Evolutionary conservation across 2,329 filamentous ascomycete species (phyloP).

Genomic region (Epichloe aotearoae): DNA sequence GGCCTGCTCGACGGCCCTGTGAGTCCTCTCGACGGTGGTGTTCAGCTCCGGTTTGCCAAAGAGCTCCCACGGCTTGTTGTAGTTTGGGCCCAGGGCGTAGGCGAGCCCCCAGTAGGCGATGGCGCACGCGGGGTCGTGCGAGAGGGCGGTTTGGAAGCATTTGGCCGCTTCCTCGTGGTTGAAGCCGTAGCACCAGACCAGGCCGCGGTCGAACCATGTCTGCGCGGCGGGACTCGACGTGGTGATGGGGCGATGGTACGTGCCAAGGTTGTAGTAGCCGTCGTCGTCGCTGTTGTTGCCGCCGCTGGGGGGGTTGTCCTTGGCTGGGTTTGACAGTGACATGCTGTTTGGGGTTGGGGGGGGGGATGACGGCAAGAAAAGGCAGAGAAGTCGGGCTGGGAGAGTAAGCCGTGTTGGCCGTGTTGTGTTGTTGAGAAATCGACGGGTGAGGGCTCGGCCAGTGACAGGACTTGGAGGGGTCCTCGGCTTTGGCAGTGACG

Average conservation of each 20-base stretch:
- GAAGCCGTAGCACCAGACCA: constrained; percentile 65
- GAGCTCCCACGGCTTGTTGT: constrained; percentile 63
- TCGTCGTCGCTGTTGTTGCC: constrained; percentile 18
- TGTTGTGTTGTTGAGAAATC: not conserved
- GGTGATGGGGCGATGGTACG: constrained; percentile 40
- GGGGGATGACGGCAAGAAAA: not conserved
- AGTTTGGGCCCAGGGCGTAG: constrained; percentile 61
- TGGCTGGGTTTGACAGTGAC: not conserved
- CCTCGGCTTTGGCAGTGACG: not conserved
- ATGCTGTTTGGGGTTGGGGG: not conserved
- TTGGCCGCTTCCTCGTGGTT: constrained; percentile 58
- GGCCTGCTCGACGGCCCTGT: constrained; percentile 18
- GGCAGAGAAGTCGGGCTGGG: not conserved
- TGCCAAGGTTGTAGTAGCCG: constrained; percentile 47
- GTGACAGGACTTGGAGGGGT: too few relatives aligned
- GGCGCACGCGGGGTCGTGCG: constrained; percentile 38
- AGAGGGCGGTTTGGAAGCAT: constrained; percentile 50
- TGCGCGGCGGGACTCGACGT: constrained; percentile 39
- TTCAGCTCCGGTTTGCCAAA: constrained; percentile 51
- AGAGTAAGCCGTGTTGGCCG: not conserved
- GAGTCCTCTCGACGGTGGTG: constrained; percentile 27
- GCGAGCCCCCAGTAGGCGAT: constrained; percentile 61
- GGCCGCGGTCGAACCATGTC: constrained; percentile 56
- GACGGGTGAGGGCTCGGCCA: not conserved
- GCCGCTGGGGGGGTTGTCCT: not conserved